Conservation (phyloP, 2,329 filamentous ascomycete species). For the Coleophoma cylindrospora region DNA sequence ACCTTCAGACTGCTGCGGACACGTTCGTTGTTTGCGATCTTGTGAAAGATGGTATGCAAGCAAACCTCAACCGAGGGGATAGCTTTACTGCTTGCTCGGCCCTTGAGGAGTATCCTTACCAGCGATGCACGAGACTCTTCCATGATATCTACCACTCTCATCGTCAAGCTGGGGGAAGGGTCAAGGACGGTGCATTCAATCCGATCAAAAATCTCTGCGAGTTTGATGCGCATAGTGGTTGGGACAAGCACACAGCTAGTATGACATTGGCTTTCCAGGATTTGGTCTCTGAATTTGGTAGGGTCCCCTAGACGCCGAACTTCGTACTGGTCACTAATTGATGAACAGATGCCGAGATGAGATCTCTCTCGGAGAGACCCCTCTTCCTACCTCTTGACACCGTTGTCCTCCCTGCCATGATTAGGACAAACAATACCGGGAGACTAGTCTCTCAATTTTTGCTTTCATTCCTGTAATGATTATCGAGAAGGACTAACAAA, state of each 20-base stretch:
- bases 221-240: neutral
- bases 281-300: conserved; percentile 11
- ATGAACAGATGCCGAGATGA: conserved; percentile 10
- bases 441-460: neutral
- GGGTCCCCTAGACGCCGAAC: conserved; percentile 2
- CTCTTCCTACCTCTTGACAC: neutral
- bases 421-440: neutral
- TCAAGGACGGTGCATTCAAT: conserved; percentile 15
- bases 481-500: conserved; percentile 8
- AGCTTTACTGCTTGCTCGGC: conserved; percentile 11
- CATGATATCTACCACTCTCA: conserved; percentile 19
- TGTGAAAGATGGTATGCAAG: neutral
- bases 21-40: conserved; percentile 16
- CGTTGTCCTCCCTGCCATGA: neutral
- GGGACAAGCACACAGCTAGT: conserved; percentile 10
- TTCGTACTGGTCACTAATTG: neutral
- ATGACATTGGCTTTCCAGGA: conserved; percentile 13
- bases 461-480: neutral
- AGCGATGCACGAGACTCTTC: conserved; percentile 14
- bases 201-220: conserved; percentile 8
- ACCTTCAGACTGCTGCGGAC: conserved; percentile 14
- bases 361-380: conserved; percentile 9
- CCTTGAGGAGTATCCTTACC: conserved; percentile 15
- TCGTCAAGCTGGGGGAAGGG: conserved; percentile 8
- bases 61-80: neutral